These are phyloP conservation scores for Primulina eburnea DNA, from an alignment of 257 asterid genomes.

Conservation along the genomic window DNA sequence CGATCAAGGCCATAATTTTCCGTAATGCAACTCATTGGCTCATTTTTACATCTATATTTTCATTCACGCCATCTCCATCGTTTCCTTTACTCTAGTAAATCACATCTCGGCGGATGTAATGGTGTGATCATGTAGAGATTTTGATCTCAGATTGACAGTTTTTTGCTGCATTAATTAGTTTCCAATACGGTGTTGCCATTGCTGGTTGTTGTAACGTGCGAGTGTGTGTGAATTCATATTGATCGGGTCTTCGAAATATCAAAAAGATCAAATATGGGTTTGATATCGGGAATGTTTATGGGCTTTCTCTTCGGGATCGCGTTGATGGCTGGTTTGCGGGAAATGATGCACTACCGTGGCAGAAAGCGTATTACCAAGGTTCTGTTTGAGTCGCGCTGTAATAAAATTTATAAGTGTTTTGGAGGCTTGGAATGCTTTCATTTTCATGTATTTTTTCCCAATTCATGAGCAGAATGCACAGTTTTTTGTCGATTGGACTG, in stretches of 20 bases:
- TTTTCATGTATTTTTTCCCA: too few species aligned
- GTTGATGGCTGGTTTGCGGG: conserved; percentile 85
- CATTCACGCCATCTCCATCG: neutral
- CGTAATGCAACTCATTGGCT: too few species aligned
- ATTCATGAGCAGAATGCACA: neutral
- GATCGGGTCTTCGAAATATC: conserved; percentile 17
- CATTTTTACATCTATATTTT: too few species aligned
- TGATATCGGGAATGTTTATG: conserved; percentile 79
- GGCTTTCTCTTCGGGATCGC: conserved; percentile 83
- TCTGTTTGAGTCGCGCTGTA: neutral
- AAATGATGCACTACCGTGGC: conserved; percentile 74
- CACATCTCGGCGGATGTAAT: conserved; percentile 8
- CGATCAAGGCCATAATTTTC: too few species aligned
- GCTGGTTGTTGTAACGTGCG: conserved; percentile 3
- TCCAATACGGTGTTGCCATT: neutral
- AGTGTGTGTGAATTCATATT: neutral
- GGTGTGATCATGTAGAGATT: neutral
- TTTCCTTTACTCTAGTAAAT: too few species aligned
- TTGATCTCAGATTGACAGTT: conserved; percentile 3
- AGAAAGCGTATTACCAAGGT: conserved; percentile 85
- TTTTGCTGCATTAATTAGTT: neutral
- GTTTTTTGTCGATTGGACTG: neutral
- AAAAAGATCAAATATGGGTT: conserved; percentile 53
- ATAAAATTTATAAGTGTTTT: conserved; percentile 5
- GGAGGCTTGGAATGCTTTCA: neutral